phyloP scores from a whole-genome alignment of 192 early-diverging fungal species.

The Paraglomus occultum region DNA sequence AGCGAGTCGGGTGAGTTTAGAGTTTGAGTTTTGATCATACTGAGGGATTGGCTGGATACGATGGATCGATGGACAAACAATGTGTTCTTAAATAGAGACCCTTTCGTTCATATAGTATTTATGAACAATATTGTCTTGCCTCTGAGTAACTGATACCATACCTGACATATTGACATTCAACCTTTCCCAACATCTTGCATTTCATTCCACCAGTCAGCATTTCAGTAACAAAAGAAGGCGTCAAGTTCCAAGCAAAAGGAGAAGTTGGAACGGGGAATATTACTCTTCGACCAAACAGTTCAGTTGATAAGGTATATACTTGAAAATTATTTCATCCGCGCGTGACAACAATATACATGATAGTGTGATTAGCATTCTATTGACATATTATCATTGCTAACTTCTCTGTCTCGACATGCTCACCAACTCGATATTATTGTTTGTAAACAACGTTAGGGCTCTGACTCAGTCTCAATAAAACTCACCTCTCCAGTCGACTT shows the following conservation, averaged over 20 bases:
- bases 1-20: slow-evolving; percentile 62
- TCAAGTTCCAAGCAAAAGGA: slow-evolving; percentile 84
- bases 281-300: slow-evolving; percentile 67
- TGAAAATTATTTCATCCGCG: too few species aligned
- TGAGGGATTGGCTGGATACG: background rate
- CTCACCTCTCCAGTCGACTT: slow-evolving; percentile 76
- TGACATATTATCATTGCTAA: background rate
- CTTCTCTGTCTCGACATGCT: background rate
- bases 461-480: slow-evolving; percentile 67
- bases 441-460: slow-evolving; percentile 26
- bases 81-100: too few species aligned
- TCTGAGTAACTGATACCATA: too few species aligned
- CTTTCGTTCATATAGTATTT: too few species aligned
- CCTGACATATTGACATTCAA: too few species aligned
- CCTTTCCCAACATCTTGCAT: background rate
- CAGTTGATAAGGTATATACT: slow-evolving; percentile 60
- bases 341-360: too few species aligned
- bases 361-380: too few species aligned
- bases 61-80: too few species aligned
- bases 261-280: slow-evolving; percentile 84
- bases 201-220: slow-evolving; percentile 58
- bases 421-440: background rate
- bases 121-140: too few species aligned
- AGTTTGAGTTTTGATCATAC: background rate
- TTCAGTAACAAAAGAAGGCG: slow-evolving; percentile 89